Conservation (phyloP, 495 filamentous ascomycete genomes). For the Pseudotulostoma volvatum region DNA sequence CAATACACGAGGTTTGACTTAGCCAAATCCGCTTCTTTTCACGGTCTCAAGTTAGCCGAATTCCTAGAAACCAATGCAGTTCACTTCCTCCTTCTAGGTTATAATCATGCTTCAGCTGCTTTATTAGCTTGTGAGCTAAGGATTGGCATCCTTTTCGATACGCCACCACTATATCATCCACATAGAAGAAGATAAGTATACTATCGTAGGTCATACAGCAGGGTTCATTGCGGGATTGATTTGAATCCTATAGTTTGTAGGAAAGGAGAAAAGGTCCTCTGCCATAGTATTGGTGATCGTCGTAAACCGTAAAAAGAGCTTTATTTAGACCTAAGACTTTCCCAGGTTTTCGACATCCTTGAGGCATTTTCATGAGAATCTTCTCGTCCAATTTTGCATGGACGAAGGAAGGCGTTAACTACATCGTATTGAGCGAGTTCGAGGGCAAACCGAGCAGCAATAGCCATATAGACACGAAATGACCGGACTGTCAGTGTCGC, state of each 20-base stretch:
- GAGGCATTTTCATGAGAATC: conserved; percentile 5
- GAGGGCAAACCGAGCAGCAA: conserved; percentile 8
- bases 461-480: conserved; percentile 9
- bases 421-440: conserved; percentile 8
- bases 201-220: conserved; percentile 8
- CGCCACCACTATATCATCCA: conserved; percentile 11
- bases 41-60: background rate
- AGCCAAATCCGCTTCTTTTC: background rate
- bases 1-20: background rate
- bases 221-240: conserved; percentile 6
- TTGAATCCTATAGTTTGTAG: conserved; percentile 7
- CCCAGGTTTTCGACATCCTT: conserved; percentile 2
- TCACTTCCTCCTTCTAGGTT: conserved; percentile 2
- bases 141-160: background rate
- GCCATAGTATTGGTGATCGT: conserved; percentile 11
- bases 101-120: conserved; percentile 3
- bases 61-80: conserved; percentile 9
- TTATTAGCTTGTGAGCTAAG: conserved; percentile 4
- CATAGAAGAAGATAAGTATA: conserved; percentile 14
- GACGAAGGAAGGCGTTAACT: conserved; percentile 14
- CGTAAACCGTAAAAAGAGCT: conserved; percentile 14
- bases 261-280: conserved; percentile 6
- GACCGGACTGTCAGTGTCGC: conserved; percentile 12
- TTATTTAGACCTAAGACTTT: conserved; percentile 2
- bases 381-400: conserved; percentile 10